These are phyloP conservation scores for Mortierella sp. DNA, from an alignment of 371 early-diverging fungal species.

Conservation along the genomic window DNA sequence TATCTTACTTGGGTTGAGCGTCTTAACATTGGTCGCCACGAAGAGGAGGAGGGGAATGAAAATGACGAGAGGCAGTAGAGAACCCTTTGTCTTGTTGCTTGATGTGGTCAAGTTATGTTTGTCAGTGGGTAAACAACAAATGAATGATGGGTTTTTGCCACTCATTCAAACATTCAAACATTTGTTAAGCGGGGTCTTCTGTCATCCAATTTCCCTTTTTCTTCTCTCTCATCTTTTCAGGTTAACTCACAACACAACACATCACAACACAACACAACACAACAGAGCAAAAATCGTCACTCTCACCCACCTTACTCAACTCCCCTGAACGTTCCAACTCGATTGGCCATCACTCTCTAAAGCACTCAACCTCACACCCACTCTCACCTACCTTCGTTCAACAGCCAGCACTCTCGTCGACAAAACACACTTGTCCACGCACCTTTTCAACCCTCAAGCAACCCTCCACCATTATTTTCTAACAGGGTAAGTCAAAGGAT, in stretches of 20 bases:
- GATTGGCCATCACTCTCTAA: background rate
- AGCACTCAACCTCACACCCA: background rate
- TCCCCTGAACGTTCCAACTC: background rate
- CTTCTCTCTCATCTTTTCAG: background rate
- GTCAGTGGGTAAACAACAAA: no score
- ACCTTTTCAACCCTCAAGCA: background rate
- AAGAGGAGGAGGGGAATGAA: no score
- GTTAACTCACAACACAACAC: background rate
- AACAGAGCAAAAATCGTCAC: background rate
- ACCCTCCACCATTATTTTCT: conserved; percentile 39
- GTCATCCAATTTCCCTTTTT: background rate
- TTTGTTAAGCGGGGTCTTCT: no score
- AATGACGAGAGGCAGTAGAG: no score
- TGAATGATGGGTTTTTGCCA: no score
- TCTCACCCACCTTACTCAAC: background rate
- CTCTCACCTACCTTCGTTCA: background rate
- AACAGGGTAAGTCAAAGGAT: conserved; percentile 26
- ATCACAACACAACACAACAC: background rate
- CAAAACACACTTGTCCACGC: background rate
- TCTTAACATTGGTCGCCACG: background rate
- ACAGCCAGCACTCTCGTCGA: background rate
- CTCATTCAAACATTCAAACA: no score
- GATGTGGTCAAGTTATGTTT: no score
- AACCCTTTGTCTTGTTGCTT: no score
- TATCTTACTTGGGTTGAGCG: conserved; percentile 16